Evolutionary conservation across 257 asterid genomes (phyloP).

Genomic region (Solanum dulcamara): DNA sequence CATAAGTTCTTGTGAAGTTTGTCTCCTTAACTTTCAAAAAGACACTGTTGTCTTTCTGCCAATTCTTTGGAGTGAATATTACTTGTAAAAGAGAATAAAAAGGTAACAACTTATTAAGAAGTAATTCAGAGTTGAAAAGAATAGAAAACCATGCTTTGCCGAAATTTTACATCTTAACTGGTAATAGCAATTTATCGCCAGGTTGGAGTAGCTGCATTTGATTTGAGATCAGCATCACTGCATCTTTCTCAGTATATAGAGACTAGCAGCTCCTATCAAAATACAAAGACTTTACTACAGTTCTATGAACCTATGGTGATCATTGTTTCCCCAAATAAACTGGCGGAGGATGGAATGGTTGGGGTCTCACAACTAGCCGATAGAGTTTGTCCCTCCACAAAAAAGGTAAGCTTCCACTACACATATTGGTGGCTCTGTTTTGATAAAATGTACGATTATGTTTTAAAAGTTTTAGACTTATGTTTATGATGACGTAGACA

Average conservation of each 20-base stretch:
- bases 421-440: background rate
- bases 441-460: background rate
- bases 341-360: constrained; percentile 87
- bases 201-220: constrained; percentile 98
- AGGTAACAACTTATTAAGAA: background rate
- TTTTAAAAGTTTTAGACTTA: constrained; percentile 2
- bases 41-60: background rate
- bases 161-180: background rate
- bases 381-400: constrained; percentile 52
- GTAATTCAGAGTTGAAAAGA: background rate
- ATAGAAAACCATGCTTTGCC: background rate
- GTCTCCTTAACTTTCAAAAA: background rate
- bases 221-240: constrained; percentile 87
- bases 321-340: constrained; percentile 75
- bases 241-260: constrained; percentile 97
- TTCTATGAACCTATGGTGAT: constrained; percentile 84
- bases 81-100: background rate
- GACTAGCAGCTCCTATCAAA: constrained; percentile 88
- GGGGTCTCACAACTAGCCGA: constrained; percentile 90
- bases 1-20: background rate
- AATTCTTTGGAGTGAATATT: background rate
- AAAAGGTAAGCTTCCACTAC: constrained; percentile 38
- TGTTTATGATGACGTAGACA: constrained; percentile 24
- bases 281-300: constrained; percentile 80
- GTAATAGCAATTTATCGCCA: constrained; percentile 8